phyloP scores from a whole-genome alignment of 2,329 filamentous ascomycete genomes.

The Tolypocladium ovalisporum region DNA sequence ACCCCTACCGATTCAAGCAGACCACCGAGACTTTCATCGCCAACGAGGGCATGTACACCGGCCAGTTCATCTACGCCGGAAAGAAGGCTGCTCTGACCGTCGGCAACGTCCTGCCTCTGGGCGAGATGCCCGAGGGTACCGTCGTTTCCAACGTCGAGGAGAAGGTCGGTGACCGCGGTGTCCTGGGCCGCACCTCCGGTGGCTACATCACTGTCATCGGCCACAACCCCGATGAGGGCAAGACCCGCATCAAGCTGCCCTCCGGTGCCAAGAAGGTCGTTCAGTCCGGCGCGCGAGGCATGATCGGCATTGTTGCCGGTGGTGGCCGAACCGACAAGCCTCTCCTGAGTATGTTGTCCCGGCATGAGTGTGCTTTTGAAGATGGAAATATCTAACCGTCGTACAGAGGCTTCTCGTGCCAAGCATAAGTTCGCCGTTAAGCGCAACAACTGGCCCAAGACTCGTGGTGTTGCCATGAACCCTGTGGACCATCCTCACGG shows the following conservation, averaged over 20 bases:
- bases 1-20: slow-evolving; percentile 97
- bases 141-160: slow-evolving; percentile 99
- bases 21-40: slow-evolving; percentile 99
- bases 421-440: slow-evolving; percentile 99
- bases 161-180: slow-evolving; percentile 94
- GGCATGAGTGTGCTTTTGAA: background rate
- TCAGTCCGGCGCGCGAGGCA: slow-evolving; percentile 82
- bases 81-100: slow-evolving; percentile 97
- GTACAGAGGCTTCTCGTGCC: slow-evolving; percentile 88
- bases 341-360: slow-evolving; percentile 64
- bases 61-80: slow-evolving; percentile 99
- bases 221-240: slow-evolving; percentile 98
- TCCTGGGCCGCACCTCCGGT: slow-evolving; percentile 91
- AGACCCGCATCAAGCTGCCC: slow-evolving; percentile 99
- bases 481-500: slow-evolving; percentile 98
- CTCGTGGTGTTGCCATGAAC: slow-evolving; percentile 99
- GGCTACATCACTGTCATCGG: slow-evolving; percentile 99
- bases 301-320: slow-evolving; percentile 99
- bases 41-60: slow-evolving; percentile 99
- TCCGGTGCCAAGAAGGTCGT: slow-evolving; percentile 99
- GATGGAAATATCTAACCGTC: background rate
- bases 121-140: slow-evolving; percentile 96
- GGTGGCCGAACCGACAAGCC: slow-evolving; percentile 99
- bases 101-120: slow-evolving; percentile 93
- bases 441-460: slow-evolving; percentile 99